Evolutionary conservation across 768 basidiomycete species (phyloP).

Genomic region (Boletus fagicola): DNA sequence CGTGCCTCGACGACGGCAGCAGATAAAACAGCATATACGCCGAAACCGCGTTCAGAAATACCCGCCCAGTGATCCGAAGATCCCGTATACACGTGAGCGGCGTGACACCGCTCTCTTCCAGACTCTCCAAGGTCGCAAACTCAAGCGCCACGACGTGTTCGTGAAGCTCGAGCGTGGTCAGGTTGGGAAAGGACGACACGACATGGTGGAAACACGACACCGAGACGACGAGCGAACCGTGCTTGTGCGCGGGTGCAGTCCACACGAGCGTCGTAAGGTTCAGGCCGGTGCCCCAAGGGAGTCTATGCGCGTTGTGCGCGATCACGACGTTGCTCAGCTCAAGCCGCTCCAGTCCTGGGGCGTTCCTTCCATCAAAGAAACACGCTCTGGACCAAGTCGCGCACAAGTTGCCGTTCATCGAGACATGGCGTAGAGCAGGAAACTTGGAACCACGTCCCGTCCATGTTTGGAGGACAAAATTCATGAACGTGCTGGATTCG

Average conservation of each 20-base stretch:
- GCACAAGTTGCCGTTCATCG: slow-evolving; percentile 13
- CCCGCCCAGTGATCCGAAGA: slow-evolving; percentile 12
- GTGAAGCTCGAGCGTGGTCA: slow-evolving; percentile 20
- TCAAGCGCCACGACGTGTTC: slow-evolving; percentile 15
- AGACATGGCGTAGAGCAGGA: slow-evolving; percentile 7
- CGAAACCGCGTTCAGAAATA: slow-evolving; percentile 10
- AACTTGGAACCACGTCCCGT: slow-evolving; percentile 14
- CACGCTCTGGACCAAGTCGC: slow-evolving; percentile 20
- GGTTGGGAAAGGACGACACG: slow-evolving; percentile 21
- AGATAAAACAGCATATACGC: slow-evolving; percentile 18
- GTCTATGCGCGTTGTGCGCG: slow-evolving; percentile 2
- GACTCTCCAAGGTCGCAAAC: neutral
- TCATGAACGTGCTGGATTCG: slow-evolving; percentile 14
- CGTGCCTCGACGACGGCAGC: slow-evolving; percentile 10
- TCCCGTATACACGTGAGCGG: slow-evolving; percentile 12
- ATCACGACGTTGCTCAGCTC: slow-evolving; percentile 21
- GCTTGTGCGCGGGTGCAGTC: slow-evolving; percentile 9
- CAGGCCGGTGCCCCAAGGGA: slow-evolving; percentile 11
- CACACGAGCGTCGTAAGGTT: slow-evolving; percentile 27
- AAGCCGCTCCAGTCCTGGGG: slow-evolving; percentile 13
- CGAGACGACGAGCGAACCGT: slow-evolving; percentile 15
- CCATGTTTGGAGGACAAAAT: slow-evolving; percentile 23
- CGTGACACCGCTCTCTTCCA: slow-evolving; percentile 2
- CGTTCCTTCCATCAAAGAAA: slow-evolving; percentile 21
- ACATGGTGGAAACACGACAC: slow-evolving; percentile 17